Percentiles rank a stretch among this genome's conserved stretches.
phyloP scores from a whole-genome alignment of 768 basidiomycete species.

The Mycena metata region DNA sequence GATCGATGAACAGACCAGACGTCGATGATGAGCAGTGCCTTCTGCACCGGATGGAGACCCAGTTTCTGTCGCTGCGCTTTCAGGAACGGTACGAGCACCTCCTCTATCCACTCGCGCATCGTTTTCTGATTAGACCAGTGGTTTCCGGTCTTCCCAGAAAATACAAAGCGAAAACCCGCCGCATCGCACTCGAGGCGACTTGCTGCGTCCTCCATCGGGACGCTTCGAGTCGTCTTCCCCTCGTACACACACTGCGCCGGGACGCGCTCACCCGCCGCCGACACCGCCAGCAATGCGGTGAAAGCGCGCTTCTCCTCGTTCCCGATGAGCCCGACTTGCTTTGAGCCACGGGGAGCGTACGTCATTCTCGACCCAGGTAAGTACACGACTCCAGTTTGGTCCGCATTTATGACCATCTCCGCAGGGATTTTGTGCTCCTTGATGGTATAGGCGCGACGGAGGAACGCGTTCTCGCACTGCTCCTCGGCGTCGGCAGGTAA shows the following conservation, averaged over 20 bases:
- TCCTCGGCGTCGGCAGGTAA: conserved; percentile 40
- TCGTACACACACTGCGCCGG: conserved; percentile 49
- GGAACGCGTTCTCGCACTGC: conserved; percentile 22
- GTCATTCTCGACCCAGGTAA: conserved; percentile 31
- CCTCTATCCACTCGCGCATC: conserved; percentile 34
- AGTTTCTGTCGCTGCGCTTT: too few relatives aligned
- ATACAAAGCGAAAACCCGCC: conserved; percentile 34
- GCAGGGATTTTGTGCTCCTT: conserved; percentile 37
- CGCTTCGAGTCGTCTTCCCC: conserved; percentile 36
- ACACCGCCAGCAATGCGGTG: conserved; percentile 46
- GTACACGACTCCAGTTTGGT: conserved; percentile 45
- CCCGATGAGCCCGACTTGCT: conserved; percentile 34
- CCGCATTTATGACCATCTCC: conserved; percentile 40
- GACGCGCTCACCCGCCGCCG: conserved; percentile 41
- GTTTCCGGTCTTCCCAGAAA: conserved; percentile 35
- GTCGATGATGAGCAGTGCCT: conserved; percentile 4
- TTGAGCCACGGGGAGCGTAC: conserved; percentile 32
- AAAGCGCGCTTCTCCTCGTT: conserved; percentile 46
- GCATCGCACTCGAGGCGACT: conserved; percentile 25
- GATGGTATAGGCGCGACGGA: conserved; percentile 36
- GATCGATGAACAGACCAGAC: conserved; percentile 42
- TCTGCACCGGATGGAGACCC: background rate
- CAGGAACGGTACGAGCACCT: too few relatives aligned
- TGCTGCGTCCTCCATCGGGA: conserved; percentile 22
- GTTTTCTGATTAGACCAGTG: conserved; percentile 36